Evolutionary conservation across 768 basidiomycete genomes (phyloP).

Genomic region (Botryobasidium botryosum): DNA sequence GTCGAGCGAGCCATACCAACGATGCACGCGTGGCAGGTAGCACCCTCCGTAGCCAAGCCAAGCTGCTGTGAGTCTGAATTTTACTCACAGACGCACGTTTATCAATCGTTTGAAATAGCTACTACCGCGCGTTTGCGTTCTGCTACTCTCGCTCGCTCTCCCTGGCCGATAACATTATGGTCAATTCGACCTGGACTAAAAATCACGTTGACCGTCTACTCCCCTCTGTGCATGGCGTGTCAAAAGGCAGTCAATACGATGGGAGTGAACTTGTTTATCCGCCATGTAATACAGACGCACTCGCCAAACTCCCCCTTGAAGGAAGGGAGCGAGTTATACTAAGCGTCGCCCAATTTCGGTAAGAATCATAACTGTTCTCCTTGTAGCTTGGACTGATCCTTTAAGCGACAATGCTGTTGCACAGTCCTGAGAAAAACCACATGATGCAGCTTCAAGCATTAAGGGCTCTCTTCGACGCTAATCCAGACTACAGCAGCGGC

Average conservation of each 20-base stretch:
- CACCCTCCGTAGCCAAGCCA: slow-evolving; percentile 22
- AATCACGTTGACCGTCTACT: slow-evolving; percentile 67
- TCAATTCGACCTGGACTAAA: slow-evolving; percentile 92
- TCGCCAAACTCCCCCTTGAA: slow-evolving; percentile 38
- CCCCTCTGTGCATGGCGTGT: not conserved
- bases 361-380: slow-evolving; percentile 12
- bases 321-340: slow-evolving; percentile 49
- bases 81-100: not conserved
- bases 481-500: slow-evolving; percentile 38
- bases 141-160: slow-evolving; percentile 63
- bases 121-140: slow-evolving; percentile 78
- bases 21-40: slow-evolving; percentile 17
- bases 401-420: not conserved
- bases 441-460: slow-evolving; percentile 60
- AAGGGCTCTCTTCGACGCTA: slow-evolving; percentile 32
- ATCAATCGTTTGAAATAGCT: slow-evolving; percentile 27
- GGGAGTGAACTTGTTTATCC: slow-evolving; percentile 53
- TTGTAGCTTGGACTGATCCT: not conserved
- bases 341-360: slow-evolving; percentile 91
- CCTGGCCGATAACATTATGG: slow-evolving; percentile 51
- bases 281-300: slow-evolving; percentile 72
- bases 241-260: slow-evolving; percentile 9
- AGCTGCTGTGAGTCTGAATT: slow-evolving; percentile 22
- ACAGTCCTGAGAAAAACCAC: slow-evolving; percentile 93
- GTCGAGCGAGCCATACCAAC: slow-evolving; percentile 24